Evolutionary conservation across 2,329 filamentous ascomycete species (phyloP), one percentile per base, ranked within the genome.

Genomic region (Cladophialophora immunda): DNA sequence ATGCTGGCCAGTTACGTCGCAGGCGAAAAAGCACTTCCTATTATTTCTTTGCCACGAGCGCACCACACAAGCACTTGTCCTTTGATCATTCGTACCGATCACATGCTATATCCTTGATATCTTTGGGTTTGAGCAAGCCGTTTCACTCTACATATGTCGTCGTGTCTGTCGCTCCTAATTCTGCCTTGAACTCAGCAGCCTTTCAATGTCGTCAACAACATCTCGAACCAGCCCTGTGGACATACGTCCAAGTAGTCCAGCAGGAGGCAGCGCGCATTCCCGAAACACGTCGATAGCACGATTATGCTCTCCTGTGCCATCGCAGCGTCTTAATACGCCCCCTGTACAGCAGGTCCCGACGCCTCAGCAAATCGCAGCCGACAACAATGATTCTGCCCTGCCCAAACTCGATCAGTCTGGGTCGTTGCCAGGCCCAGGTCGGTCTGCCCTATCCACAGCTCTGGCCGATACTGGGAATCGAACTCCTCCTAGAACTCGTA

Each of bases 371-470:
- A 69, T 76, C 25, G 80, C 84, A 72, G 70, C 75, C n/a, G 73
- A 81, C 38, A 83, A 82, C 22, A 81, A 77, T 61, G 79, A 88
- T 65, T 85, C 88, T 41, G 74, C 79, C 29, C 84, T 96, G 41
- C 84, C 90, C 8, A 89, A 87, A 66, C 85, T 86, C 61, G 87
- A 78, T 67, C 82, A 81, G 70, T 78, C 78, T 70, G 86, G 87
- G 25, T 90, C 87, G 58, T 80, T 88, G 7, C 87, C 90, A 6
- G 93, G 92, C 0, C 93, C 93, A 6, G 93, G 93, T 27, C 87
- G 93, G 57, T 97, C 94, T 29, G 94, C 93, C 68, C 86, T 98
- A 62, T 93, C 94, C 38, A 92, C 92, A 29, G 94, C 93, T n/a
- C 82, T 97, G 70, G 91, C 91, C 67, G 89, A 90, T 73, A 91